Evolutionary conservation across 2,329 filamentous ascomycete genomes (phyloP).

Genomic region (Catunica adiposa): DNA sequence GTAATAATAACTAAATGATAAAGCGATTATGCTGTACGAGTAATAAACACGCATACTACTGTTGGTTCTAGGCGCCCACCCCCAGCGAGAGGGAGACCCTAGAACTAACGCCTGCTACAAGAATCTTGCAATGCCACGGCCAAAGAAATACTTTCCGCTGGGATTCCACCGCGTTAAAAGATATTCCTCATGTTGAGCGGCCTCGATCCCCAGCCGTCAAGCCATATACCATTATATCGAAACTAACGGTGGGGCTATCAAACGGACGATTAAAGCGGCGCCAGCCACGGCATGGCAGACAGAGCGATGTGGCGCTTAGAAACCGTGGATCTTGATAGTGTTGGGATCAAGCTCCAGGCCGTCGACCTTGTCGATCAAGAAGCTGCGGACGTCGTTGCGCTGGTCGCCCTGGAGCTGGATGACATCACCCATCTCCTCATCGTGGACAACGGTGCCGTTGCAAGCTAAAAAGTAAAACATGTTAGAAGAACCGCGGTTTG

Average conservation of each 20-base stretch:
- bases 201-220: no score
- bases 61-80: no score
- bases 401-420: constrained; percentile 99
- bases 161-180: constrained; percentile 3
- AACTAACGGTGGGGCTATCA: no score
- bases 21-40: no score
- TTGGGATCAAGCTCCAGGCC: constrained; percentile 87
- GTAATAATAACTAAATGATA: no score
- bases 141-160: not conserved
- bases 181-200: not conserved
- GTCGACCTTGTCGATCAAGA: constrained; percentile 89
- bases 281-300: not conserved
- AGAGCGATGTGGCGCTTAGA: constrained; percentile 22
- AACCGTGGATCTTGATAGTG: constrained; percentile 75
- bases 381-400: constrained; percentile 96
- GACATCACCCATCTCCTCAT: constrained; percentile 96
- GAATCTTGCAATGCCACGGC: not conserved
- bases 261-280: no score
- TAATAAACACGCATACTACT: no score
- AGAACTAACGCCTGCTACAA: no score
- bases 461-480: constrained; percentile 43
- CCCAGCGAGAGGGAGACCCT: no score
- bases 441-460: constrained; percentile 98
- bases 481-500: constrained; percentile 17
- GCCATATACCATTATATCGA: no score